These are phyloP conservation scores for Globisporangium spiculum DNA, from an alignment of 352 stramenopile genomes.

Conservation along the genomic window DNA sequence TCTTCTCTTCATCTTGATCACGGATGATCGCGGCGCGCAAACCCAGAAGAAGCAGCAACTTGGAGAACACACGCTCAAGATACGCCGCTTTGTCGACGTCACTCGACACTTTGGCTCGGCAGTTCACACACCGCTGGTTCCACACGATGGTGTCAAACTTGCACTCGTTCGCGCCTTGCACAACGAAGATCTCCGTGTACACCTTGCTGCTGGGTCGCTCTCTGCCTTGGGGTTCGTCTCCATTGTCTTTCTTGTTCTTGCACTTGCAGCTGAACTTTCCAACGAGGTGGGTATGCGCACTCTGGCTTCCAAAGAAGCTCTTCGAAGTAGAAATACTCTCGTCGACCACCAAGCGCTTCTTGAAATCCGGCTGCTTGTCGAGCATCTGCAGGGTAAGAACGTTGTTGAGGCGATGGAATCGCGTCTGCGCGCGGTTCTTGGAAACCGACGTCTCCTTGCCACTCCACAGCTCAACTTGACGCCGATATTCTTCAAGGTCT, in stretches of 20 bases:
- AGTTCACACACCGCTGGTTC: constrained; percentile 24
- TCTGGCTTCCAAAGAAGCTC: neutral
- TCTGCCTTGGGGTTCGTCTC: neutral
- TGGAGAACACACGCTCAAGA: constrained; percentile 23
- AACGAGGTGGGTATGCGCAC: neutral
- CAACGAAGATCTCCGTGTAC: constrained; percentile 24
- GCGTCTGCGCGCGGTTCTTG: constrained; percentile 1
- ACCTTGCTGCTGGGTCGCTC: constrained; percentile 23
- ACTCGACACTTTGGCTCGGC: constrained; percentile 14
- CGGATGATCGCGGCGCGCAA: constrained; percentile 9
- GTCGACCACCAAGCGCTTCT: constrained; percentile 1
- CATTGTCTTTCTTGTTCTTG: neutral
- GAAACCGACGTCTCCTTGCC: constrained; percentile 3
- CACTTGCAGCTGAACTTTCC: constrained; percentile 5
- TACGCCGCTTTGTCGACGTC: constrained; percentile 20
- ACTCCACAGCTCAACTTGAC: neutral
- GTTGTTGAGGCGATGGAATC: constrained; percentile 7
- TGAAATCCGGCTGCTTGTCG: neutral
- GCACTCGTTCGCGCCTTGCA: neutral
- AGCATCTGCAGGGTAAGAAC: constrained; percentile 2
- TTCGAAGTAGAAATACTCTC: neutral
- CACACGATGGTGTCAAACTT: constrained; percentile 26
- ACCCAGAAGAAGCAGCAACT: constrained; percentile 21
- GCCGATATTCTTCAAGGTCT: neutral
- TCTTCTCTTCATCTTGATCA: neutral